Evolutionary conservation across 2,329 filamentous ascomycete species (phyloP).

Genomic region (Neophaeococcomyces mojaviensis): DNA sequence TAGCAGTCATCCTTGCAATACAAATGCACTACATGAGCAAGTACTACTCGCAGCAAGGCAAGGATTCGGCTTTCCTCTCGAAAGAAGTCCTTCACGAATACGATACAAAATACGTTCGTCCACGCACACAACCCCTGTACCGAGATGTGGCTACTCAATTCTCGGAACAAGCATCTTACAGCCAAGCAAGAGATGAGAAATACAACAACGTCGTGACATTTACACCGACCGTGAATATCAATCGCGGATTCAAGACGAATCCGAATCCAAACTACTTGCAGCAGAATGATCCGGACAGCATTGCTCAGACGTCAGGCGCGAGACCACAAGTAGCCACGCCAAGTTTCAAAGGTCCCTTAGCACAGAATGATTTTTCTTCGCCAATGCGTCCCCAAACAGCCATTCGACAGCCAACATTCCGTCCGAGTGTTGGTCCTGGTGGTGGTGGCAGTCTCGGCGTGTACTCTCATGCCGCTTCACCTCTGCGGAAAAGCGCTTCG

Average conservation of each 20-base stretch:
- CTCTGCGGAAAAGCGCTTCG: slow-evolving; percentile 69
- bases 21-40: slow-evolving; percentile 69
- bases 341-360: slow-evolving; percentile 30
- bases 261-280: slow-evolving; percentile 70
- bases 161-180: slow-evolving; percentile 36
- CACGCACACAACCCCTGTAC: slow-evolving; percentile 73
- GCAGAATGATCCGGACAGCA: slow-evolving; percentile 62
- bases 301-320: slow-evolving; percentile 24
- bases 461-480: slow-evolving; percentile 71
- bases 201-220: slow-evolving; percentile 54
- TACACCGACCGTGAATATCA: slow-evolving; percentile 56
- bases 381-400: slow-evolving; percentile 35
- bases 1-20: slow-evolving; percentile 66
- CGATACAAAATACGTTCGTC: slow-evolving; percentile 90
- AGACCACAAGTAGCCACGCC: slow-evolving; percentile 38
- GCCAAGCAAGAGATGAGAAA: slow-evolving; percentile 35
- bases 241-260: slow-evolving; percentile 70
- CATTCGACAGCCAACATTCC: slow-evolving; percentile 49
- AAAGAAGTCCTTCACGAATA: slow-evolving; percentile 93
- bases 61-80: slow-evolving; percentile 76
- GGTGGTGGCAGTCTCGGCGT: slow-evolving; percentile 75
- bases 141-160: slow-evolving; percentile 74
- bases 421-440: slow-evolving; percentile 37
- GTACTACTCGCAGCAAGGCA: slow-evolving; percentile 74
- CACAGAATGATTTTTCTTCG: slow-evolving; percentile 43